Evolutionary conservation across 2,329 filamentous ascomycete species (phyloP).

Genomic region (Diaporthe capsici): DNA sequence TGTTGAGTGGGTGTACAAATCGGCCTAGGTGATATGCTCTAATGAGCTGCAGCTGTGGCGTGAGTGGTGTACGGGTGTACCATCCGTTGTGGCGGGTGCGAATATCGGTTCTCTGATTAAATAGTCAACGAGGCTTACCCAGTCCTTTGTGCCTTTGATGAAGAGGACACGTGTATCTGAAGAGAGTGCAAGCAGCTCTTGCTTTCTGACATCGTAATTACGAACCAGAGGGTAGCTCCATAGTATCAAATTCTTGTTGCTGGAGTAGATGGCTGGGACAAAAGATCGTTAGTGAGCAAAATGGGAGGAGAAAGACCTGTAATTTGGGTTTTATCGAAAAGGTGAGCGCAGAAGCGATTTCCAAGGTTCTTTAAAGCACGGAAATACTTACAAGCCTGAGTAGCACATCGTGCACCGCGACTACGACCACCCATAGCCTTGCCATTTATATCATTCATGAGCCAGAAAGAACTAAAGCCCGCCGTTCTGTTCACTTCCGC

Average conservation of each 20-base stretch:
- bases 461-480: not conserved
- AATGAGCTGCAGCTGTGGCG: too few species aligned
- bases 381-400: not conserved
- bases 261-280: not conserved
- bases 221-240: conserved; percentile 4
- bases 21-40: too few species aligned
- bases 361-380: not conserved
- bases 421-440: conserved; percentile 16
- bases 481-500: not conserved
- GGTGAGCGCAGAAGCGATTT: not conserved
- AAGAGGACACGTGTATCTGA: conserved; percentile 1
- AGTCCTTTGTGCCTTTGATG: not conserved
- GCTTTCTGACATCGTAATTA: not conserved
- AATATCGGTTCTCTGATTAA: too few species aligned
- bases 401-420: not conserved
- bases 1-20: too few species aligned
- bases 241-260: not conserved
- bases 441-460: not conserved
- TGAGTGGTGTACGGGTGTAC: too few species aligned
- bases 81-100: too few species aligned
- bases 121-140: not conserved
- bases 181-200: not conserved
- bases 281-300: too few species aligned
- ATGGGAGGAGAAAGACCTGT: not conserved
- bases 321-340: not conserved